Evolutionary conservation across 352 stramenopile genomes (phyloP), one percentile per base, ranked within the genome.

Genomic region (Phytophthora crassamura): DNA sequence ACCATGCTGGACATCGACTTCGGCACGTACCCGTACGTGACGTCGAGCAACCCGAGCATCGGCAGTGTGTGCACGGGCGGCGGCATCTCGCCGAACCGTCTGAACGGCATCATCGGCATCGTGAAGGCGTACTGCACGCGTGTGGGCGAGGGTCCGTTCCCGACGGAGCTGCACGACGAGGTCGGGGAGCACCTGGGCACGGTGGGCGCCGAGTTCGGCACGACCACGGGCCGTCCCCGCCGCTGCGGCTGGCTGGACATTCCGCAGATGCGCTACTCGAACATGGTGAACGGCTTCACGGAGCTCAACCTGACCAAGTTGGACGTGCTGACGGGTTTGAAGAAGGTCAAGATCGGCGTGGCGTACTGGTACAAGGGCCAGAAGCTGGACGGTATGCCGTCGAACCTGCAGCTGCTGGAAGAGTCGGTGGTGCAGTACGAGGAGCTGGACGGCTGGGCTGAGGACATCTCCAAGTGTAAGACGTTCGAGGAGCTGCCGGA

Each of bases 1-100:
- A 99, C 97, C 20, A 99, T 99, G 97, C 85, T 99, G 40, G 98
- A 99, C 82, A 98, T 99, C 82, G 98, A 99, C 82, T 99, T 99
- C 72, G 98, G 98, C 53, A 99, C 98, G 47, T 99, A 99, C 84
- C 98, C 97, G 38, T 99, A 98, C 80, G 98, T 99, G 41, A 99
- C 98, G 33, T 99, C 96, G 42, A 99, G 92, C 58, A 99, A 99
- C 76, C 97, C 98, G 42, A 98, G 93, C 42, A 97, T 99, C 61
- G 97, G 98, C 55, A 97, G 89, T 72, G 96, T 99, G 34, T 97
- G 98, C 78, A 99, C 98, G 15, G 97, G 96, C 30, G 86, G 98
- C 12, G 96, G 97, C 51, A 97, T 99, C 36, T 96, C 91, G 40
- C 97, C 96, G 18, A 96, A 94, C 71, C 84, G 86, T 32, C 64